These are phyloP conservation scores for Allium cepa DNA, from an alignment of 106 monocot species.

Conservation along the genomic window DNA sequence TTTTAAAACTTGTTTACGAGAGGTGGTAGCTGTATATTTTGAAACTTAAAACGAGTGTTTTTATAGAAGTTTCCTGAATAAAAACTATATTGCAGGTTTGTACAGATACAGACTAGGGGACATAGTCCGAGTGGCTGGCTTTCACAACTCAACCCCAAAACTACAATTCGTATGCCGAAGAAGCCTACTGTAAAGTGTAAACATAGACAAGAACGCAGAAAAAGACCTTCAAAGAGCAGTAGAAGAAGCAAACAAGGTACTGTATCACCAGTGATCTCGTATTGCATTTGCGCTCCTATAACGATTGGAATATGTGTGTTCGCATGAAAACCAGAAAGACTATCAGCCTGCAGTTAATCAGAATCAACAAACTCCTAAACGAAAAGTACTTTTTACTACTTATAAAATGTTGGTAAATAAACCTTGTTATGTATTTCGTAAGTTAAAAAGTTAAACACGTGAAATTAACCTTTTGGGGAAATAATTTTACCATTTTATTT, in stretches of 20 bases:
- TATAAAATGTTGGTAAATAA: too few relatives aligned
- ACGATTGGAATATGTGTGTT: constrained; percentile 94
- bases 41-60: neutral
- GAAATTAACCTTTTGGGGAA: too few relatives aligned
- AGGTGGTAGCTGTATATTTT: neutral
- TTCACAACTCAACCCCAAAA: constrained; percentile 77
- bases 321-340: constrained; percentile 85
- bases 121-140: constrained; percentile 62
- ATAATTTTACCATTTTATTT: too few relatives aligned
- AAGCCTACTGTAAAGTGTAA: constrained; percentile 61
- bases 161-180: constrained; percentile 71
- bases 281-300: constrained; percentile 80
- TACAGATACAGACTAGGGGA: constrained; percentile 85
- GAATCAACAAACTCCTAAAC: neutral
- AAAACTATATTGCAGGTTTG: constrained; percentile 37
- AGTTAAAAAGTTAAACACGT: too few relatives aligned
- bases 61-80: too few relatives aligned
- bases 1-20: neutral
- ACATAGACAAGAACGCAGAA: constrained; percentile 98
- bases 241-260: constrained; percentile 60
- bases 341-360: constrained; percentile 59
- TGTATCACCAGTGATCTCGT: constrained; percentile 83
- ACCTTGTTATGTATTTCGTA: too few relatives aligned
- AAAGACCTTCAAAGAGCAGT: constrained; percentile 78
- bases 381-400: neutral